Base-by-base conservation (phyloP, 1,284 basidiomycete species). In the Cryptococcus deneoformans region DNA sequence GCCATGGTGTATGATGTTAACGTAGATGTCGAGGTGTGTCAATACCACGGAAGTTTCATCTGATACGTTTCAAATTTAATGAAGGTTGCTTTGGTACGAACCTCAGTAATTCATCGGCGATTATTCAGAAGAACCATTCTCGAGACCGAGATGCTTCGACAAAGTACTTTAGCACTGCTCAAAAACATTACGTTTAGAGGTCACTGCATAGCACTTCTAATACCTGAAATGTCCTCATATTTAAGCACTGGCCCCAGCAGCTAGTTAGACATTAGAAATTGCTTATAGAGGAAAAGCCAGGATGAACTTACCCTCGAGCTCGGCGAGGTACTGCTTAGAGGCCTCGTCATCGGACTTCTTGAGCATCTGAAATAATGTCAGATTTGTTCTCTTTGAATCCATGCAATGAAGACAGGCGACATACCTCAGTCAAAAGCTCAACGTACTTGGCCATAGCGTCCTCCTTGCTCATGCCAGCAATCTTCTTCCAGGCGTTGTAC, bases 401-500 rank as follows among this genome's bases (percentile, higher is more conserved):
- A 14, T 9, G 45, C 3, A 8, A 9, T 16, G n/a, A 39, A 38
- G 8, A 16, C 5, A 4, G 7, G 10, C 12, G 12, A 79, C 85
- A 68, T 64, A 89, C 91, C 79, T 82, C 79, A 63, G 87, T 66
- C 63, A 95, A 82, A 64, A 85, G 84, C 56, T 84, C 82, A 59
- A 93, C 88, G 69, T 94, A 95, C 69, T 83, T 80, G 52, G 77
- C 72, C 77, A 82, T 78, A 12, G 90, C 89, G 0, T 86, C 86
- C 69, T 90, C 88, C 77, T 84, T 83, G 53, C 84, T 81, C 42
- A 78, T 83, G 38, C 87, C 90, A 78, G 92, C 83, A 61, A 88
- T 82, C n/a, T 70, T 73, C 47, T 86, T 83, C 90, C 91, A 94
- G n/a, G 92, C 92, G 73, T 90, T 86, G 90, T 69, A 76, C 66